Evolutionary conservation across 148 eudicot species (phyloP), one percentile per base, ranked within the genome.

Genomic region (Polygonum aviculare): DNA sequence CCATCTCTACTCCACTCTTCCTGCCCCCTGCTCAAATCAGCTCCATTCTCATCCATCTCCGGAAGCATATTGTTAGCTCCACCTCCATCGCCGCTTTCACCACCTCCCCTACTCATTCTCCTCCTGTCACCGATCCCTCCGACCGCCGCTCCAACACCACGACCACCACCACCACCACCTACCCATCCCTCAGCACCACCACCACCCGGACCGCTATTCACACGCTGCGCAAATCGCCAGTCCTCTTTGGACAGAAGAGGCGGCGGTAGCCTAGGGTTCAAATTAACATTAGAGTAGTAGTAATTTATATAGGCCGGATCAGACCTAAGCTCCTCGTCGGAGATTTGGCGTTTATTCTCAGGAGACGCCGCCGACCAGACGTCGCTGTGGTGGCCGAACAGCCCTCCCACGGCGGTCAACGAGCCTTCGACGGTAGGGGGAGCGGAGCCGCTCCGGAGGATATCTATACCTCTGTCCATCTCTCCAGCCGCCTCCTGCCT

Each of bases 371-470:
- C 31, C 7, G 78, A 59, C 78, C 80, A 84, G 12, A 60, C 80
- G 21, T 71, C 81, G 5, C 75, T 82, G n/a, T 77, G 83, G 26
- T 81, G 82, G 65, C 40, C 16, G 12, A 78, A 82, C 15, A 84
- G 49, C 0, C 87, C 94, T 12, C 89, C 89, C 5, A 80, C 86
- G 26, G 85, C 87, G 49, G 71, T 81, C 21, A 88, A n/a, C 50
- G 91, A 85, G 47, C 93, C 91, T 55, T 88, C 95, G 1, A 92
- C 76, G 0, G 90, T 92, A 18, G 97, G 95, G 33, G 95, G 97
- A 45, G 95, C 97, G 18, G 97, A 92, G 11, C 91, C 93, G 49
- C 95, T 90, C 0, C 95, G 82, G 54, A 81, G 85, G 76, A 85
- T 77, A 65, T 82, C 89, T 74, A 77, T 69, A 21, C 84, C 87